Conservation (phyloP, 192 early-diverging fungal species). For the Coemansia sp. region DNA sequence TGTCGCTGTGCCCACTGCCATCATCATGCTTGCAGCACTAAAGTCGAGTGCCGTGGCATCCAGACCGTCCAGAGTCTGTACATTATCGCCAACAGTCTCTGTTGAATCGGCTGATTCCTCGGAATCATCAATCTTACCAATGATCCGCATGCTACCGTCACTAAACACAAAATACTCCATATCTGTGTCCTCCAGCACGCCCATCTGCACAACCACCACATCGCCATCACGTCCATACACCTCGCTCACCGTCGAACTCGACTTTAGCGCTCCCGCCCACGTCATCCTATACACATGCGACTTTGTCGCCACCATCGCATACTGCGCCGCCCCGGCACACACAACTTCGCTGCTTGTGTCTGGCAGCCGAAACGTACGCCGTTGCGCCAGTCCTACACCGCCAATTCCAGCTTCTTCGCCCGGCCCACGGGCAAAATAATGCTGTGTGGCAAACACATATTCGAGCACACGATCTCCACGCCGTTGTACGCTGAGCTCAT, state of each 20-base stretch:
- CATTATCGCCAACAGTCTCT: neutral
- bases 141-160: neutral
- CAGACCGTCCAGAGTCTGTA: neutral
- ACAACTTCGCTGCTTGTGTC: conserved; percentile 16
- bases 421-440: conserved; percentile 46
- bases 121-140: no score
- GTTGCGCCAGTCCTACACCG: conserved; percentile 31
- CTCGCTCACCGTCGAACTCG: conserved; percentile 15
- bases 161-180: neutral
- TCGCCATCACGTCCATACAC: conserved; percentile 14
- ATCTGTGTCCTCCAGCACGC: neutral
- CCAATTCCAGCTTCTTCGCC: conserved; percentile 46
- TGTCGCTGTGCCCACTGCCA: conserved; percentile 25
- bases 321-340: conserved; percentile 20
- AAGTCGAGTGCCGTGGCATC: conserved; percentile 23
- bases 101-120: no score
- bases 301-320: conserved; percentile 27
- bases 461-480: conserved; percentile 24
- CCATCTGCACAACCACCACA: neutral
- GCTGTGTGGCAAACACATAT: conserved; percentile 41
- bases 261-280: conserved; percentile 24
- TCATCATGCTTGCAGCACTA: conserved; percentile 22
- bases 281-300: conserved; percentile 30
- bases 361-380: conserved; percentile 34
- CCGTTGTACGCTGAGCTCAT: conserved; percentile 33